Conservation (phyloP, 2,329 filamentous ascomycete genomes). For the Trichoderma cornu-damae region DNA sequence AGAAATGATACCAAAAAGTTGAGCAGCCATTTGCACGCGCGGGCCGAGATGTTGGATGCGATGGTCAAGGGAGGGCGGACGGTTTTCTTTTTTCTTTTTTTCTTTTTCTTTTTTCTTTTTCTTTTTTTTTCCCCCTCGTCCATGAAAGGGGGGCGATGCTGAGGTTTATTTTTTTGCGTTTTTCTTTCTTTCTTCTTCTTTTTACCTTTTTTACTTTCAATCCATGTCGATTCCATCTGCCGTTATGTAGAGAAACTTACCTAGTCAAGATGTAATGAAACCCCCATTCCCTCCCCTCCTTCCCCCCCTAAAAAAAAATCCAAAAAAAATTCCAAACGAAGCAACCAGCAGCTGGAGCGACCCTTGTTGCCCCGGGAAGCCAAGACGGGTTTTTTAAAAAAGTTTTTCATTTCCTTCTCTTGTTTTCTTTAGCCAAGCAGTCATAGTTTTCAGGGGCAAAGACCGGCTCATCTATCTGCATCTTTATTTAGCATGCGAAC, state of each 20-base stretch:
- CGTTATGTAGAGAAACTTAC: conserved; percentile 4
- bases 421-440: neutral
- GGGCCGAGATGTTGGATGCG: conserved; percentile 5
- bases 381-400: too few species aligned
- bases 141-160: neutral
- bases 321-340: too few species aligned
- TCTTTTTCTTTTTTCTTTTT: neutral
- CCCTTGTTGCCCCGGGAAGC: too few species aligned
- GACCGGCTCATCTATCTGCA: neutral
- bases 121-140: too few species aligned
- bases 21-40: neutral
- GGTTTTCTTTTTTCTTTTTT: neutral
- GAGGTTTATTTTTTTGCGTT: neutral
- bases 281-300: too few species aligned
- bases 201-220: neutral
- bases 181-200: neutral
- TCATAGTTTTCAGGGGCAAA: neutral
- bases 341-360: too few species aligned
- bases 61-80: neutral
- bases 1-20: conserved; percentile 10
- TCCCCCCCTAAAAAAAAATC: too few species aligned
- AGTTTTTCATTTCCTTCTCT: neutral
- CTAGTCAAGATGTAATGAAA: conserved; percentile 1
- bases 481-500: too few species aligned
- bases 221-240: neutral